Evolutionary conservation across 495 filamentous ascomycete species (phyloP), one percentile per base, ranked within the genome.

Genomic region (Clavariopsis aquatica): DNA sequence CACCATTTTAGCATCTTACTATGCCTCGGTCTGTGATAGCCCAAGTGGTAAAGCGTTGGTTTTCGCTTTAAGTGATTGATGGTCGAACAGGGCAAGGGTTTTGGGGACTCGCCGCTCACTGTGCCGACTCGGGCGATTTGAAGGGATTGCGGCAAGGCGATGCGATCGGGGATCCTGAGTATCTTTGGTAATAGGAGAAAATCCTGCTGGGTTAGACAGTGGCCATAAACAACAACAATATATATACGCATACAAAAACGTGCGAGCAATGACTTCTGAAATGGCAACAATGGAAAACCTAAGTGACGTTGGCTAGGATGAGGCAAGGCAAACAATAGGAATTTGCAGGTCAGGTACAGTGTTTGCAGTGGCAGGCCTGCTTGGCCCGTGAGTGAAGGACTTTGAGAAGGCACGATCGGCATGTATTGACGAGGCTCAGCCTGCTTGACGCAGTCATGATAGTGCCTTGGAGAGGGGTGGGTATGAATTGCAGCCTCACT

Each of bases 401-500:
- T 17, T 43, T 43, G 38, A 3, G 13, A 15, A 6, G 6, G 38
- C 13, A 43, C 15, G 4, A 3, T 43, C 6, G 6, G 38, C 38
- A 43, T 43, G 38, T 17, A 43, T 43, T 17, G n/a, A n/a, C 38
- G 9, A n/a, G 38, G 38, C 38, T 43, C 38, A 15, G 13, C 38
- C n/a, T 43, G 38, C 13, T 43, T 43, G 38, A 43, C 38, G 38
- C 5, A 43, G 38, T 43, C 38, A 43, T 43, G 38, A 17, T 43
- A 2, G 6, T 43, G 38, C 38, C 38, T 17, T 8, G n/a, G 38
- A 17, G 17, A 53, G 17, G n/a, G n/a, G n/a, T n/a, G n/a, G n/a
- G n/a, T 13, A 19, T 53, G 26, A 28, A 47, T 15, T 49, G 41
- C 52, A 51, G 36, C 52, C 45, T 55, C 61, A 57, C 43, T 47